Percentiles rank a stretch among this genome's conserved stretches.
Conservation (phyloP, 129 eudicot genomes). For the Logfia minima region DNA sequence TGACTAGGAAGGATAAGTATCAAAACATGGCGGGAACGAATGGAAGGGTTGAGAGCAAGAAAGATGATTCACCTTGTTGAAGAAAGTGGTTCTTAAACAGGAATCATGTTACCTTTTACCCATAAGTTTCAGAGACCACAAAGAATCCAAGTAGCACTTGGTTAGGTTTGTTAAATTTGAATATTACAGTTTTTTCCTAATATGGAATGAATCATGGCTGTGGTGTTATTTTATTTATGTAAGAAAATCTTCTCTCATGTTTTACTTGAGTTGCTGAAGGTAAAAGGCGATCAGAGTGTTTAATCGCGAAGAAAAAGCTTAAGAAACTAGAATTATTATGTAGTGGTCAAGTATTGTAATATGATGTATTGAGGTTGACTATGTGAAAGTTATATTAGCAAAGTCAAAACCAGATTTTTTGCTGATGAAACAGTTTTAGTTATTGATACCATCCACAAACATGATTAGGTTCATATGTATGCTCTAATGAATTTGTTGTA, state of each 20-base stretch:
- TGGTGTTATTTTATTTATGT: neutral
- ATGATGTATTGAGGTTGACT: too few relatives aligned
- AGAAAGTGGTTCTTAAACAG: too few relatives aligned
- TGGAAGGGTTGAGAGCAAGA: conserved; percentile 37
- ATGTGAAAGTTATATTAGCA: too few relatives aligned
- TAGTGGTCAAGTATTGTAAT: too few relatives aligned
- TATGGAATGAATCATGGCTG: neutral
- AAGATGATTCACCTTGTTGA: conserved; percentile 2
- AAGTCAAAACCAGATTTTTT: too few relatives aligned
- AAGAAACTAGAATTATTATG: too few relatives aligned
- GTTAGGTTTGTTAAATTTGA: neutral
- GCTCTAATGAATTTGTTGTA: too few relatives aligned
- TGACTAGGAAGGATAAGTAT: conserved; percentile 86
- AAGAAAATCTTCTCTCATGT: neutral
- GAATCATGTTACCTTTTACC: neutral
- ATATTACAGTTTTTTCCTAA: neutral
- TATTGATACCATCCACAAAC: too few relatives aligned
- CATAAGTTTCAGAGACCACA: neutral
- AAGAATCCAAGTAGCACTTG: neutral
- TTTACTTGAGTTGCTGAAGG: neutral
- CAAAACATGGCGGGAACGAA: conserved; percentile 75
- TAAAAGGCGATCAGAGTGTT: neutral
- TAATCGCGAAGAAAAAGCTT: too few relatives aligned
- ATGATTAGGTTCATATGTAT: too few relatives aligned
- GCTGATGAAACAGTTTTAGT: too few relatives aligned